Percentiles rank a stretch among this genome's conserved stretches.
phyloP scores from a whole-genome alignment of 1,139 yeast genomes.

The Yamadazyma atlantica region DNA sequence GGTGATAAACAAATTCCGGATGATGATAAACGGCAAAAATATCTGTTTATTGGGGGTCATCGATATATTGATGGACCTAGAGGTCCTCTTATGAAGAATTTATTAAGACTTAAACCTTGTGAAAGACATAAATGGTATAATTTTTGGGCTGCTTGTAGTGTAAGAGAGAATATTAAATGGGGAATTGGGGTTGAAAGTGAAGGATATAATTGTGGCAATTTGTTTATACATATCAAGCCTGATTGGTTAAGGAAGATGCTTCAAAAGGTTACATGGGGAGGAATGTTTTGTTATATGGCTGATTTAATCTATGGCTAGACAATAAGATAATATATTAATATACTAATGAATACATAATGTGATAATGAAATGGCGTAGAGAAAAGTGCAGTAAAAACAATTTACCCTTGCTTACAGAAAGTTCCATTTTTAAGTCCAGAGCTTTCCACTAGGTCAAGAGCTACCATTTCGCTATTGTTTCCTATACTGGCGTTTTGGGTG shows the following conservation, averaged over 20 bases:
- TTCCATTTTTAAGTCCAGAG: too few relatives aligned
- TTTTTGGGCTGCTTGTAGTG: slow-evolving; percentile 73
- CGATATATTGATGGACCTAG: slow-evolving; percentile 87
- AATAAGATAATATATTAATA: neutral
- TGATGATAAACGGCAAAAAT: slow-evolving; percentile 73
- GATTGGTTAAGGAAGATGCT: slow-evolving; percentile 43
- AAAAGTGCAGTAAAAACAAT: too few relatives aligned
- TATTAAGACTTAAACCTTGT: slow-evolving; percentile 69
- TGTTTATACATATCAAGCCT: slow-evolving; percentile 55
- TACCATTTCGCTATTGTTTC: too few relatives aligned
- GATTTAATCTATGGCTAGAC: slow-evolving; percentile 56
- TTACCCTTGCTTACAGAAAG: too few relatives aligned
- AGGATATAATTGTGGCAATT: slow-evolving; percentile 65
- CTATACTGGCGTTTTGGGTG: too few relatives aligned
- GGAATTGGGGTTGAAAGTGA: slow-evolving; percentile 91
- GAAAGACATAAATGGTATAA: slow-evolving; percentile 89
- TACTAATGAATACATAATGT: neutral
- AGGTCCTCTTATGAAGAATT: slow-evolving; percentile 82
- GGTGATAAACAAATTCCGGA: slow-evolving; percentile 75
- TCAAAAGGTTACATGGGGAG: slow-evolving; percentile 68
- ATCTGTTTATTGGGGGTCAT: slow-evolving; percentile 84
- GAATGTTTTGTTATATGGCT: slow-evolving; percentile 60
- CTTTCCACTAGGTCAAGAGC: too few relatives aligned
- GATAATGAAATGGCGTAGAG: too few relatives aligned
- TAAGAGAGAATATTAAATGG: slow-evolving; percentile 69